Percentiles rank a stretch among this genome's conserved stretches.
Evolutionary conservation across 2,329 filamentous ascomycete genomes (phyloP).

Genomic region (Arthrobotrys conoides): DNA sequence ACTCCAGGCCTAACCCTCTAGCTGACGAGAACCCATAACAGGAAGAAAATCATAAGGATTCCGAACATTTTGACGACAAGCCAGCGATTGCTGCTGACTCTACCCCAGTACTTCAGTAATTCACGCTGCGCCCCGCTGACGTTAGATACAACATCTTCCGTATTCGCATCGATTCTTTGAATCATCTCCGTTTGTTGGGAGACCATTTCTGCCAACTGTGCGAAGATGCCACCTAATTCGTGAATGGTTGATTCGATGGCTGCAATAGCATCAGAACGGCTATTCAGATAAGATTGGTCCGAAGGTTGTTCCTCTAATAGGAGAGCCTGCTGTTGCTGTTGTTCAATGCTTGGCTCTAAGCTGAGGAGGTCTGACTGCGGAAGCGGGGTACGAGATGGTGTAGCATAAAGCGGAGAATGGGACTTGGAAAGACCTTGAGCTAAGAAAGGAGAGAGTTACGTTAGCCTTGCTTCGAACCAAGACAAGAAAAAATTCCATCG

Average conservation of each 20-base stretch:
- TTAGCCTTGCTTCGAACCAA: conserved; percentile 26
- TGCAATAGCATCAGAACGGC: conserved; percentile 94
- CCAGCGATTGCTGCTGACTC: conserved; percentile 95
- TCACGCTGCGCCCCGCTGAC: conserved; percentile 97
- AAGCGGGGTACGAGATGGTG: conserved; percentile 76
- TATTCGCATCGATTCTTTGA: conserved; percentile 95
- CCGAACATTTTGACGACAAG: conserved; percentile 83
- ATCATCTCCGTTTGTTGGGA: conserved; percentile 98
- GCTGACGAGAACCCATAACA: conserved; percentile 65
- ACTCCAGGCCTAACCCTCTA: conserved; percentile 46
- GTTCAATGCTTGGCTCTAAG: conserved; percentile 75
- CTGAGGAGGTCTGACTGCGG: conserved; percentile 83
- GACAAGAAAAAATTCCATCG: conserved; percentile 27
- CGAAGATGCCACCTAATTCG: conserved; percentile 92
- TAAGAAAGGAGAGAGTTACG: conserved; percentile 21
- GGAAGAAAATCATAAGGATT: conserved; percentile 65
- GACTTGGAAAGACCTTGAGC: conserved; percentile 62
- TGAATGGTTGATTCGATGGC: conserved; percentile 95
- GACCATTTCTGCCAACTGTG: conserved; percentile 95
- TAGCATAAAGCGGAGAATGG: conserved; percentile 84
- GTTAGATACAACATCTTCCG: conserved; percentile 97
- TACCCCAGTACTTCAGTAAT: conserved; percentile 94
- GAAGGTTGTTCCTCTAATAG: conserved; percentile 94
- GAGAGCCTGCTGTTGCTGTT: conserved; percentile 76
- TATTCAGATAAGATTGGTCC: conserved; percentile 89